Conservation (phyloP, 345 rosid species). For the Linum lewisii region DNA sequence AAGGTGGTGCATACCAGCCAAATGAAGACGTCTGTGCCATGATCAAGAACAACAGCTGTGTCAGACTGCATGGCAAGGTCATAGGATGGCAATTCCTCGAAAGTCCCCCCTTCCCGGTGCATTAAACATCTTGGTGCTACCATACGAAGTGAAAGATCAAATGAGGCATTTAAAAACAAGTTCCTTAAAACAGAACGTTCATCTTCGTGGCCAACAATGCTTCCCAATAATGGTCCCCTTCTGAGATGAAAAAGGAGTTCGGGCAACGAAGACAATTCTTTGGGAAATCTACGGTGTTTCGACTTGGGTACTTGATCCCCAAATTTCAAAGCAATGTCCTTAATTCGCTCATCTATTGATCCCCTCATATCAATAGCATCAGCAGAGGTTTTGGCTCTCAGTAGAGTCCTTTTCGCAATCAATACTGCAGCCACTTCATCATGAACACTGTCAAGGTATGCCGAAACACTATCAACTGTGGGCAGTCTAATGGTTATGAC, state of each 20-base stretch:
- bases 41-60: slow-evolving; percentile 94
- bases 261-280: slow-evolving; percentile 66
- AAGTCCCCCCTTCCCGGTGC: slow-evolving; percentile 96
- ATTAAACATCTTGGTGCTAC: slow-evolving; percentile 87
- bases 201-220: slow-evolving; percentile 94
- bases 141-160: slow-evolving; percentile 91
- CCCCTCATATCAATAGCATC: slow-evolving; percentile 66
- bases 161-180: slow-evolving; percentile 82
- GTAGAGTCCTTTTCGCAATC: slow-evolving; percentile 79
- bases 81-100: slow-evolving; percentile 89
- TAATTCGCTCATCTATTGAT: slow-evolving; percentile 84
- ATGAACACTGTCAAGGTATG: slow-evolving; percentile 73
- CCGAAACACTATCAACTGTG: slow-evolving; percentile 76
- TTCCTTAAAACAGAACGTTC: slow-evolving; percentile 84
- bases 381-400: slow-evolving; percentile 52
- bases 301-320: slow-evolving; percentile 80
- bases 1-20: slow-evolving; percentile 66
- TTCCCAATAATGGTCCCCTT: slow-evolving; percentile 89
- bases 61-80: slow-evolving; percentile 95
- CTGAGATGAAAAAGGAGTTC: slow-evolving; percentile 88
- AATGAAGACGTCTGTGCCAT: slow-evolving; percentile 94
- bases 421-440: slow-evolving; percentile 83
- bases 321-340: slow-evolving; percentile 69
- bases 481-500: slow-evolving; percentile 76
- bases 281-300: slow-evolving; percentile 73